Percentiles rank a stretch among this genome's conserved stretches.
Conservation (phyloP, 306 rosid species). For the Canavalia gladiata region DNA sequence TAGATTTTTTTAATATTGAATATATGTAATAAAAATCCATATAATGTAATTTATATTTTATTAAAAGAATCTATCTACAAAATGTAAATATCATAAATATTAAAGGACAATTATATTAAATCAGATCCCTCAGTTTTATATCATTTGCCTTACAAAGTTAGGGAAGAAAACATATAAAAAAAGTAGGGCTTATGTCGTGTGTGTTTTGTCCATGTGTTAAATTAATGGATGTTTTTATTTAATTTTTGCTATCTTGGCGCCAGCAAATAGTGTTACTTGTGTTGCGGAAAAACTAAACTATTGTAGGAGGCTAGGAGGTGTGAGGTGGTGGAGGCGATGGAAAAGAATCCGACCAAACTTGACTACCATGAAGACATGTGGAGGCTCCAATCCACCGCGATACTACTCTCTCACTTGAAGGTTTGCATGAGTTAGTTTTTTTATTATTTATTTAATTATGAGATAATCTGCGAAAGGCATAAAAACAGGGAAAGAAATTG, state of each 20-base stretch:
- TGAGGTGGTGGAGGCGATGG: conserved; percentile 51
- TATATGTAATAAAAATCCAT: too few relatives aligned
- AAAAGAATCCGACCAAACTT: conserved; percentile 62
- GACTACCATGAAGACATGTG: conserved; percentile 73
- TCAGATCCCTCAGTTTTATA: too few relatives aligned
- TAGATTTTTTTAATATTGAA: too few relatives aligned
- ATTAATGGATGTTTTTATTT: not conserved
- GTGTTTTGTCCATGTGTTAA: not conserved
- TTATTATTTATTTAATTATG: not conserved
- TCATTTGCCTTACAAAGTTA: too few relatives aligned
- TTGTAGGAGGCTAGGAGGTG: not conserved
- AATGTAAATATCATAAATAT: too few relatives aligned
- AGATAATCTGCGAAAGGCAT: conserved; percentile 5
- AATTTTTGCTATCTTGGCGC: not conserved
- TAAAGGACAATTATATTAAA: too few relatives aligned
- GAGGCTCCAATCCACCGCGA: conserved; percentile 68
- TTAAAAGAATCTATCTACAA: too few relatives aligned
- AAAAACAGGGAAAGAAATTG: not conserved
- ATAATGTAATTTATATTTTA: too few relatives aligned
- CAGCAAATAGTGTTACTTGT: not conserved
- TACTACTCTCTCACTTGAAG: conserved; percentile 58
- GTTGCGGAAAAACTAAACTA: not conserved
- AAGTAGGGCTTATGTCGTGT: too few relatives aligned
- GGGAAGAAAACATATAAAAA: too few relatives aligned
- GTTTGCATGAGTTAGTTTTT: conserved; percentile 33